phyloP scores from a whole-genome alignment of 805 yeast genomes.

The Dipodascus albidus region DNA sequence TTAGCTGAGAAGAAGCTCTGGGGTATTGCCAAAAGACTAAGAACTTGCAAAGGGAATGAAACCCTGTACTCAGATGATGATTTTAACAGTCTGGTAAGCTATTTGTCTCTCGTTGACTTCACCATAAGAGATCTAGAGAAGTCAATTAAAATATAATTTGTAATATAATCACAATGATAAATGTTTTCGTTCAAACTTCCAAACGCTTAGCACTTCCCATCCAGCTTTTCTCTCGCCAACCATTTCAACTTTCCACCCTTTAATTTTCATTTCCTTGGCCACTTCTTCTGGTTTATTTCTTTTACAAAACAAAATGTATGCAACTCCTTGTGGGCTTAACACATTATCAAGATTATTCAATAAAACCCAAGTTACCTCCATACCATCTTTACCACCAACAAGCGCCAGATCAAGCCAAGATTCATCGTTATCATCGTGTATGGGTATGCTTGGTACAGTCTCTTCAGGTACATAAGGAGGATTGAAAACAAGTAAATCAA shows the following conservation, averaged over 20 bases:
- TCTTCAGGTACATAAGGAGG: slow-evolving; percentile 97
- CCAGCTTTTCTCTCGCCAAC: slow-evolving; percentile 75
- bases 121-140: neutral
- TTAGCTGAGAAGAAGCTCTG: neutral
- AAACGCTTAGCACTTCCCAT: slow-evolving; percentile 83
- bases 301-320: slow-evolving; percentile 86
- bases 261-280: slow-evolving; percentile 32
- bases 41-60: neutral
- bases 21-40: neutral
- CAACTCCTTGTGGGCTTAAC: slow-evolving; percentile 54
- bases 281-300: slow-evolving; percentile 70
- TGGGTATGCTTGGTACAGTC: slow-evolving; percentile 39
- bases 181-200: slow-evolving; percentile 37
- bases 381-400: slow-evolving; percentile 82
- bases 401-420: slow-evolving; percentile 86
- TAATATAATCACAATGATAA: neutral
- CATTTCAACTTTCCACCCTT: slow-evolving; percentile 43
- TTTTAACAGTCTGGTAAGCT: neutral
- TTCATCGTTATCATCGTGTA: slow-evolving; percentile 32
- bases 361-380: slow-evolving; percentile 67
- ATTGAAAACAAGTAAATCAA: slow-evolving; percentile 76
- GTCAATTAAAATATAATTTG: neutral
- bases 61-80: neutral
- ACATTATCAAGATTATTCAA: slow-evolving; percentile 41
- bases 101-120: neutral